Evolutionary conservation across 768 basidiomycete genomes (phyloP), one percentile per base, ranked within the genome.

Genomic region (Mycena rosella): DNA sequence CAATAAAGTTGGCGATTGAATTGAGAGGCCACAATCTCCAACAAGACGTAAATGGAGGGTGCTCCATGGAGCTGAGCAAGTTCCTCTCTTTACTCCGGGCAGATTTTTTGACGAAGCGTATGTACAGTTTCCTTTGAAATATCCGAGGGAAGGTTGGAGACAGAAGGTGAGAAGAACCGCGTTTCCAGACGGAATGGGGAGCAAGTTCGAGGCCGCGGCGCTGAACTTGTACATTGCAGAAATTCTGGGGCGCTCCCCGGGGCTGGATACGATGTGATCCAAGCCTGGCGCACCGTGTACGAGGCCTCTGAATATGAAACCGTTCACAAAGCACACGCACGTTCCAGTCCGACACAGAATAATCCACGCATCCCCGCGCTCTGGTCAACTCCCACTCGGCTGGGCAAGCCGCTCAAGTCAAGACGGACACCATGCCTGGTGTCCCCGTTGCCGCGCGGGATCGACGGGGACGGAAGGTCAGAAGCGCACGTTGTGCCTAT

Each of bases 371-470:
- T 11, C 7, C 18, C 27, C 27, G 2, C 26, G 2, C 26, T 17
- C 26, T 11, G 29, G 15, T 29, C 49, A 18, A 30, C 29, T 29
- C 18, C 13, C 15, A n/a, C n/a, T n/a, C n/a, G n/a, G n/a, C n/a
- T n/a, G n/a, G n/a, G n/a, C 18, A 4, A 11, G 7, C 44, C 47
- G 44, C 13, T 32, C 49, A 8, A 51, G 17, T 26, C 18, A 34
- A 56, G 26, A 20, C 54, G n/a, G 51, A 61, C 44, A 14, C 38
- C 7, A 15, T 38, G 10, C 8, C 38, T 38, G 38, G n/a, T 44
- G 42, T 4, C 40, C 14, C 53, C 42, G 55, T 9, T 97, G 48
- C 98, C 97, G 40, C 96, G 88, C 60, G 87, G 97, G 73, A 88
- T 94, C 52, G 78, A 88, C 58, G 51, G 49, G 8, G 62, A 54